Percentiles rank a stretch among this genome's conserved stretches.
Conservation (phyloP, 495 filamentous ascomycete genomes). For the Corynascus novoguineensis region DNA sequence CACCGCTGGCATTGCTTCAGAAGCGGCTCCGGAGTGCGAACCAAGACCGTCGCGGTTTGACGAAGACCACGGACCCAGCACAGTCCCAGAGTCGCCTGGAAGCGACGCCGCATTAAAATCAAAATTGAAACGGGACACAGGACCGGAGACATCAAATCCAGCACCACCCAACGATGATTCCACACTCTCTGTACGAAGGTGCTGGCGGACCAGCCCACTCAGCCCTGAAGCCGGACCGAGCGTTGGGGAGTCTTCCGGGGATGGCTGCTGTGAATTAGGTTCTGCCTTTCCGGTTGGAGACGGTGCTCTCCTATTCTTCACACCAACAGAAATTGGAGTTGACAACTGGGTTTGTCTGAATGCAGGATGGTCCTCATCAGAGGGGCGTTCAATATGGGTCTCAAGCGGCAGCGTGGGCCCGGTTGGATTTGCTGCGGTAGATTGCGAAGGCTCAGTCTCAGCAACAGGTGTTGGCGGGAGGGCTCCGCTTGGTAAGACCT, state of each 20-base stretch:
- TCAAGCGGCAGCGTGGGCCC: constrained; percentile 15
- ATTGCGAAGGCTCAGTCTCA: constrained; percentile 25
- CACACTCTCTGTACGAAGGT: constrained; percentile 77
- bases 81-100: constrained; percentile 25
- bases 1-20: constrained; percentile 25
- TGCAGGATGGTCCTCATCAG: constrained; percentile 44
- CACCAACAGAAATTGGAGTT: constrained; percentile 31
- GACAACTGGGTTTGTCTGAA: constrained; percentile 35
- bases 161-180: constrained; percentile 67
- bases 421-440: constrained; percentile 1
- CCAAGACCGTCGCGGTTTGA: constrained; percentile 46
- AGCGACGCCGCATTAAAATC: constrained; percentile 21
- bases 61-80: constrained; percentile 51
- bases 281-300: constrained; percentile 17
- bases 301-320: constrained; percentile 23
- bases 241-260: constrained; percentile 68
- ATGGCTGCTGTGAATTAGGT: constrained; percentile 25
- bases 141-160: constrained; percentile 22
- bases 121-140: constrained; percentile 37
- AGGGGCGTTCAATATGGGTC: constrained; percentile 34
- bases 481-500: constrained; percentile 35
- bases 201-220: constrained; percentile 76
- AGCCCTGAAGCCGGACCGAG: constrained; percentile 65
- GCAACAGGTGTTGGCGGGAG: constrained; percentile 36
- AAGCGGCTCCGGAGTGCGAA: constrained; percentile 27